These are phyloP conservation scores for Lentinula edodes DNA, from an alignment of 768 basidiomycete species.

Conservation along the genomic window DNA sequence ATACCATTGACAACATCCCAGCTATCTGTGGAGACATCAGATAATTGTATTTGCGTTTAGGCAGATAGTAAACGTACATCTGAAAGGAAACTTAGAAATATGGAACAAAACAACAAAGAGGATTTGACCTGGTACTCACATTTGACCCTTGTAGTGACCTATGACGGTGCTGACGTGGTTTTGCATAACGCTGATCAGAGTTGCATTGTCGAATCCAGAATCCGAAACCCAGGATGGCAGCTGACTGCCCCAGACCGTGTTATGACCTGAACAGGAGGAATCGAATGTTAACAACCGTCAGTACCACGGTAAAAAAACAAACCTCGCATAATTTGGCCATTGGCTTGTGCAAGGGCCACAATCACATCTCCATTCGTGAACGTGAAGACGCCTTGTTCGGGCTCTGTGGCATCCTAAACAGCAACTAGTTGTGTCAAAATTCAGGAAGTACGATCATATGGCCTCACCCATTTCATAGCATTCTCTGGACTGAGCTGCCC, in stretches of 20 bases:
- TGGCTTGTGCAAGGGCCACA: constrained; percentile 35
- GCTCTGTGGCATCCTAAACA: constrained; percentile 47
- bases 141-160: constrained; percentile 47
- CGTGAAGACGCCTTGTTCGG: constrained; percentile 38
- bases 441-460: background rate
- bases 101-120: background rate
- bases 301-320: background rate
- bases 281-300: background rate
- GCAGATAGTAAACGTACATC: constrained; percentile 2
- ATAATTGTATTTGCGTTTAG: background rate
- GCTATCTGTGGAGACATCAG: constrained; percentile 12
- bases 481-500: constrained; percentile 33
- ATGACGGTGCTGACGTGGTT: constrained; percentile 46
- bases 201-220: constrained; percentile 35
- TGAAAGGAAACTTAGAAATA: background rate
- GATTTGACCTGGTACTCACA: constrained; percentile 24
- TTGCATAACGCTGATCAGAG: constrained; percentile 37
- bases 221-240: constrained; percentile 45
- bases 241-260: constrained; percentile 48
- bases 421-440: constrained; percentile 13
- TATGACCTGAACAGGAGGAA: constrained; percentile 27
- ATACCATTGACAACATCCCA: constrained; percentile 37
- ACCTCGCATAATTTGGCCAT: constrained; percentile 44
- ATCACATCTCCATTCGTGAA: constrained; percentile 40
- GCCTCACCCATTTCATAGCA: constrained; percentile 33